Evolutionary conservation across 805 yeast genomes (phyloP), one percentile per base, ranked within the genome.

Genomic region (Ascoidea asiatica): DNA sequence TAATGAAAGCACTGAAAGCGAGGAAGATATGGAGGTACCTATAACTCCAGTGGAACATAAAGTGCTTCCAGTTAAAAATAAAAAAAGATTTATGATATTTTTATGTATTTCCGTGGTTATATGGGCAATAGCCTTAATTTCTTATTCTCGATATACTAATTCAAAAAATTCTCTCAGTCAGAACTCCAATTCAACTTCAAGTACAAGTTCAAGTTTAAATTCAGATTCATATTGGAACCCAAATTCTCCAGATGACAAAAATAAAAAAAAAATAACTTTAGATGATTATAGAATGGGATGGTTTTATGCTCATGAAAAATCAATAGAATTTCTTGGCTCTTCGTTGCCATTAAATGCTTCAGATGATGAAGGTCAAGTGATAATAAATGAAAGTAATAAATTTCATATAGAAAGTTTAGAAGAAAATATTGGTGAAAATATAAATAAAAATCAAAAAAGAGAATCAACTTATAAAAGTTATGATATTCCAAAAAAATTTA

Each of bases 401-500:
- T 11, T 7, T 11, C 11, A 23, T 23, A 11, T 7, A 23, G 11
- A 23, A 23, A 6, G 33, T 7, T 23, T 7, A 23, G 6, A 6
- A 23, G 33, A 23, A 23, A 7, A 7, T 23, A 11, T 23, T 23
- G 11, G n/a, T n/a, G 11, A 23, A 23, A 11, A 6, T 23, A 11
- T 7, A 23, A 23, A 23, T 23, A 23, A 23, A 23, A 23, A 7
- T 6, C 33, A 23, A 23, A 7, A 23, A 7, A 23, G 11, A 23
- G 33, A 23, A 6, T 7, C 6, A 11, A 23, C 33, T 23, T 23
- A 23, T 11, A 23, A n/a, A n/a, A n/a, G n/a, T n/a, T n/a, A n/a
- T n/a, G n/a, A n/a, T n/a, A n/a, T 70, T 48, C 45, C 48, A 47
- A 37, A 56, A 2, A 60, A 55, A 22, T 70, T 83, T 44, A 51